Base-by-base conservation (phyloP, 2,329 filamentous ascomycete genomes). In the Aspergillus nomiae region DNA sequence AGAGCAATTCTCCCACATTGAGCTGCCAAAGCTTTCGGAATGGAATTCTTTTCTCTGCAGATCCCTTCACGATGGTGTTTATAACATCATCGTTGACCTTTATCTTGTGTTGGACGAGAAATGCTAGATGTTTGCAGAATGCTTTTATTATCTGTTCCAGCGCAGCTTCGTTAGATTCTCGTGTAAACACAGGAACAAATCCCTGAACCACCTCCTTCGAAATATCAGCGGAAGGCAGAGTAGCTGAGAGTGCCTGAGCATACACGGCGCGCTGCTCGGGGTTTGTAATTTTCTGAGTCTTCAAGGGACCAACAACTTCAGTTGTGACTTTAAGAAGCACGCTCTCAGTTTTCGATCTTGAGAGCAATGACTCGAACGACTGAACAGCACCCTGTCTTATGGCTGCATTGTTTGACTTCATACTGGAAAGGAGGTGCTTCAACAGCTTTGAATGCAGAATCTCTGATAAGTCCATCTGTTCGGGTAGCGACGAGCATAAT, bases 91-190 rank as follows among this genome's bases (percentile, higher is more conserved):
- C 90, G 12, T 90, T 87, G 19, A 93, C 74, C 41, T 88, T 83
- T 1, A 83, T 77, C 28, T 83, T 85, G 32, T 87, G 82, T n/a
- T 84, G 78, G 19, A 97, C 74, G 43, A 90, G 82, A 71, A 85
- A 86, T 12, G 81, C 79, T 38, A 90, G 80, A 70, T 91, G 90
- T 63, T 86, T 85, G 59, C 87, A 85, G 60, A 98, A 83, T 5
- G 91, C 86, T 38, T 84, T 84, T 8, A 93, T 88, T 76, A 97
- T 92, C 11, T 91, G 89, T 48, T 87, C 84, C 30, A 97, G 82
- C 48, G 94, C 94, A 41, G 85, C 81, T 76, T 99, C 95, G 70
- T 96, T 98, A 9, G 93, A 89, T 78, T 99, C 95, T 73, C 97
- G 97, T 8, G 86, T 80, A 21, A 91, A 89, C 16, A 92, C 82